phyloP scores from a whole-genome alignment of 805 yeast genomes.

The Nakazawaea laoshanensis region DNA sequence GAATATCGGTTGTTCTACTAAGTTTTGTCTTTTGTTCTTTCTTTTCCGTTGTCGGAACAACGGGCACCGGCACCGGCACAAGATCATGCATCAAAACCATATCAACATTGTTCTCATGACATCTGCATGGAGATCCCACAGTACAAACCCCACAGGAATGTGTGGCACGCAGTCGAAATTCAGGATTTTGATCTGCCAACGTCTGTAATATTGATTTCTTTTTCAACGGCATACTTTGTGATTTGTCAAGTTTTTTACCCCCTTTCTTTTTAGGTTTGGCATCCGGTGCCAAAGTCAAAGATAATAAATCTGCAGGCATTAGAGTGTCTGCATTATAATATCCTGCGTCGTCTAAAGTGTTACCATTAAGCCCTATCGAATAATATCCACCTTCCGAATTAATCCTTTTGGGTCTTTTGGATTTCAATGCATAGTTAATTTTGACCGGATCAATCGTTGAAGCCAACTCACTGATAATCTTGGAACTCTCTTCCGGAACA shows the following conservation, averaged over 20 bases:
- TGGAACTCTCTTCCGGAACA: background rate
- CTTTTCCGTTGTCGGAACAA: too few species aligned
- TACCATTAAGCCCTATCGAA: slow-evolving; percentile 5
- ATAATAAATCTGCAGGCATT: slow-evolving; percentile 6
- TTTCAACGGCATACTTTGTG: too few species aligned
- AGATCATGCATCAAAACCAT: too few species aligned
- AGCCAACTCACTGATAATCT: slow-evolving; percentile 2
- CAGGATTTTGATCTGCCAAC: too few species aligned
- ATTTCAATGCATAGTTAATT: slow-evolving; percentile 21
- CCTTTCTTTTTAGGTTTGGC: background rate
- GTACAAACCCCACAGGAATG: too few species aligned
- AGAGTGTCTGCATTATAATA: slow-evolving; percentile 9
- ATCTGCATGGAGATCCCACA: too few species aligned
- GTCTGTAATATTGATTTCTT: too few species aligned
- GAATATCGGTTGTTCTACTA: slow-evolving; percentile 9
- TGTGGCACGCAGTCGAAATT: too few species aligned
- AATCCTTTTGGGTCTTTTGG: slow-evolving; percentile 19
- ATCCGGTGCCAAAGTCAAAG: background rate
- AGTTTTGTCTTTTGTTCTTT: background rate
- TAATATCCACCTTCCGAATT: slow-evolving; percentile 6
- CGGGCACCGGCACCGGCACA: too few species aligned
- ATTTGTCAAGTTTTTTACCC: background rate
- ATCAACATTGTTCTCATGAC: too few species aligned
- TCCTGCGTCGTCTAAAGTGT: slow-evolving; percentile 9
- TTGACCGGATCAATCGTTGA: slow-evolving; percentile 21